phyloP scores from a whole-genome alignment of 306 rosid species.

The Citrullus mucosospermus region DNA sequence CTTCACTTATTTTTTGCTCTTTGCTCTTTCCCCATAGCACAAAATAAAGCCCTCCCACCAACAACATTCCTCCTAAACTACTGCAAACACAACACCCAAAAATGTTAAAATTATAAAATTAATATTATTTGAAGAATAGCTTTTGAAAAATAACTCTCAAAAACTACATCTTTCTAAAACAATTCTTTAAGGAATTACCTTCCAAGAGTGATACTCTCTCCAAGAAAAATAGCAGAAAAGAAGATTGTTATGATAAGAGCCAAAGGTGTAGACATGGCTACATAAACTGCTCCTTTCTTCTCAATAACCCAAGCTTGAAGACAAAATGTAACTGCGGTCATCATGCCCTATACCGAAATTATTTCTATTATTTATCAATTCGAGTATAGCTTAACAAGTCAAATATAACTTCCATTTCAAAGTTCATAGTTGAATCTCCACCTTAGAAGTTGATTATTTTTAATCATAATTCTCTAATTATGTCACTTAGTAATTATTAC shows the following conservation, averaged over 20 bases:
- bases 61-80: neutral
- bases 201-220: slow-evolving; percentile 51
- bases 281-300: slow-evolving; percentile 75
- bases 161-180: too few relatives aligned
- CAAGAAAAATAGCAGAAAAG: slow-evolving; percentile 44
- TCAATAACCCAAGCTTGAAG: slow-evolving; percentile 72
- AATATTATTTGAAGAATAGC: too few relatives aligned
- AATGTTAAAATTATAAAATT: too few relatives aligned
- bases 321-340: slow-evolving; percentile 61
- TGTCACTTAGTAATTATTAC: too few relatives aligned
- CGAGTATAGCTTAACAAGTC: too few relatives aligned
- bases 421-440: too few relatives aligned
- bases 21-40: slow-evolving; percentile 9
- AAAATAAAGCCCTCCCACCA: slow-evolving; percentile 4
- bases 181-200: slow-evolving; percentile 19
- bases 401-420: too few relatives aligned
- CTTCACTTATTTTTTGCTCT: slow-evolving; percentile 1
- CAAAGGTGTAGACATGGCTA: slow-evolving; percentile 69
- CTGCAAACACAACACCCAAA: neutral
- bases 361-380: neutral
- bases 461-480: too few relatives aligned
- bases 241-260: slow-evolving; percentile 40
- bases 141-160: too few relatives aligned
- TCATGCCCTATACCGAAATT: slow-evolving; percentile 39
- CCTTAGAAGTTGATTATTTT: too few relatives aligned